Base-by-base conservation (phyloP, 495 filamentous ascomycete species). In the Durotheca rogersii region DNA sequence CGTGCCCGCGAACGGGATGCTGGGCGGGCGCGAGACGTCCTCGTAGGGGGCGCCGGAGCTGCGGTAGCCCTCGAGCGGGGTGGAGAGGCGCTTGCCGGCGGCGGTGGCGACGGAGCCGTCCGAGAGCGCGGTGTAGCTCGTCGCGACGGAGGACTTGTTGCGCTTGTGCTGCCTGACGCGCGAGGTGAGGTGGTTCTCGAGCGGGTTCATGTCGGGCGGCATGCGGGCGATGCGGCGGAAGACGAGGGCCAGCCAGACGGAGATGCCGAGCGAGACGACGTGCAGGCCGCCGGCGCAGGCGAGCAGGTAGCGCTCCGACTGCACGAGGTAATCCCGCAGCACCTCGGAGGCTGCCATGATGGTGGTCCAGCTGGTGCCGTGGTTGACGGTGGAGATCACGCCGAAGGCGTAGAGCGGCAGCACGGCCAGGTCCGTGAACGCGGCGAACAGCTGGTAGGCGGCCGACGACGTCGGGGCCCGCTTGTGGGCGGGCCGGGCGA, bases 171-270 rank as follows among this genome's bases (percentile, higher is more conserved):
- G 40, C 19, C 58, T 60, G 18, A 38, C 35, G 31, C 89, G 83
- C 7, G 88, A 83, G 4, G 90, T 96, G 29, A 95, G 68, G 56
- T 93, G 86, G 56, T 87, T 82, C 60, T 95, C 90, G 6, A 96
- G 70, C 6, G 90, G 90, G 56, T 95, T 96, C 85, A 94, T 87
- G 57, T 96, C 90, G 0, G 90, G 90, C 1, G 90, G 90, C 44
- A 96, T 76, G 10, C 73, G 72, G 17, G 82, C 72, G 56, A 96
- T 95, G 55, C 88, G 82, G 7, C 83, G 81, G 82, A 95, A 95
- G 51, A 87, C 78, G 39, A 88, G 58, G 1, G 79, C 79, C 5
- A 95, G 74, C 56, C 82, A 94, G 15, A 87, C 63, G 1, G 85
- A 87, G 19, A 94, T 72, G 7, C 68, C 69, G 3, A 91, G 65